phyloP scores from a whole-genome alignment of 768 basidiomycete species.

The Pilatotrama ljubarskyi region DNA sequence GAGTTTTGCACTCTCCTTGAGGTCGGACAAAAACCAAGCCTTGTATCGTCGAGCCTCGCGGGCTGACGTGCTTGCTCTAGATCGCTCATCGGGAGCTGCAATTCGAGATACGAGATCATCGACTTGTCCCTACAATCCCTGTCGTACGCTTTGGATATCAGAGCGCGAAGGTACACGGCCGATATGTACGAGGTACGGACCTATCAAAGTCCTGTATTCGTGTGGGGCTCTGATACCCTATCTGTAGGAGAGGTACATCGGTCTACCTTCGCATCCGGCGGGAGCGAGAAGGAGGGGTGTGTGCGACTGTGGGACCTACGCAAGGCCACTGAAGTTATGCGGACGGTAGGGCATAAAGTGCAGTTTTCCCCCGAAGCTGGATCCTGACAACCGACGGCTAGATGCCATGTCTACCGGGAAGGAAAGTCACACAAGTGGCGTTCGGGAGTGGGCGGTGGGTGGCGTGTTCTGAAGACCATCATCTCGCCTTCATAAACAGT shows the following conservation, averaged over 20 bases:
- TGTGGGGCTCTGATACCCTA: not conserved
- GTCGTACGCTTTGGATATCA: constrained; percentile 48
- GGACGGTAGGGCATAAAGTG: constrained; percentile 27
- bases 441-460: constrained; percentile 36
- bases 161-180: constrained; percentile 39
- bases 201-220: not conserved
- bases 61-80: constrained; percentile 27
- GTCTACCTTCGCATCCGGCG: constrained; percentile 44
- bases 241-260: constrained; percentile 21
- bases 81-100: constrained; percentile 52
- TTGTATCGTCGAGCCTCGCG: not conserved
- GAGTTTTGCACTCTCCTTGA: constrained; percentile 46
- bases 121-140: constrained; percentile 36
- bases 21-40: constrained; percentile 30
- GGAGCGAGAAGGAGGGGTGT: constrained; percentile 38
- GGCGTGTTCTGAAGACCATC: constrained; percentile 42
- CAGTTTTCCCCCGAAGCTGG: too few species aligned
- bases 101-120: constrained; percentile 52
- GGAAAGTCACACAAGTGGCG: constrained; percentile 42
- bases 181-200: constrained; percentile 45
- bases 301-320: constrained; percentile 53
- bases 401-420: constrained; percentile 37
- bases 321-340: constrained; percentile 31
- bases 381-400: constrained; percentile 19
- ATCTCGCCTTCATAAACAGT: constrained; percentile 33